Conservation (phyloP, 2,329 filamentous ascomycete species). For the Venturia asperata region DNA sequence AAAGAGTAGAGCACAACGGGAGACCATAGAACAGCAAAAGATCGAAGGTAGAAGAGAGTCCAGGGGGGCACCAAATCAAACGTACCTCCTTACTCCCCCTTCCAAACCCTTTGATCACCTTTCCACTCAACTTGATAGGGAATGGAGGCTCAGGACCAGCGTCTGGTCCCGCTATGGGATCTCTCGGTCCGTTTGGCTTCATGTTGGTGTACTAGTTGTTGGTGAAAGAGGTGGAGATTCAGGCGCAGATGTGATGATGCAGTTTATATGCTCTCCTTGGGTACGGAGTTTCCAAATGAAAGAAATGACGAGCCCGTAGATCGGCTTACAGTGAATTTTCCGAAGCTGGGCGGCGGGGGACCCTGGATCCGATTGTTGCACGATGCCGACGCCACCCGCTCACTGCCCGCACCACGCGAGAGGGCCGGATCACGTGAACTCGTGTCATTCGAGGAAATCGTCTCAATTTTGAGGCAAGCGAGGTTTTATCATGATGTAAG, state of each 20-base stretch:
- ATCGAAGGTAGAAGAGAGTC: neutral
- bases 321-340: neutral
- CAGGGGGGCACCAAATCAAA: neutral
- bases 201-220: neutral
- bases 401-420: neutral
- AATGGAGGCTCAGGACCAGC: conserved; percentile 69
- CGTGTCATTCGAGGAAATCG: too few species aligned
- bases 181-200: conserved; percentile 17
- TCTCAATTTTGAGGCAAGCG: too few species aligned
- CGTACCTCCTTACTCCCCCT: conserved; percentile 83
- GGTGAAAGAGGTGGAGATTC: too few species aligned
- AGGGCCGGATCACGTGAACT: neutral
- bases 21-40: neutral
- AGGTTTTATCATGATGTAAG: too few species aligned
- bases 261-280: neutral
- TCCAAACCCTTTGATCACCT: conserved; percentile 88
- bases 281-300: neutral
- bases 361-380: neutral
- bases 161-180: conserved; percentile 58
- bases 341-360: neutral
- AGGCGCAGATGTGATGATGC: neutral
- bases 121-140: conserved; percentile 75
- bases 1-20: neutral
- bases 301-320: neutral
- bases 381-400: neutral